phyloP scores from a whole-genome alignment of 768 basidiomycete genomes.

The Auriscalpium vulgare region DNA sequence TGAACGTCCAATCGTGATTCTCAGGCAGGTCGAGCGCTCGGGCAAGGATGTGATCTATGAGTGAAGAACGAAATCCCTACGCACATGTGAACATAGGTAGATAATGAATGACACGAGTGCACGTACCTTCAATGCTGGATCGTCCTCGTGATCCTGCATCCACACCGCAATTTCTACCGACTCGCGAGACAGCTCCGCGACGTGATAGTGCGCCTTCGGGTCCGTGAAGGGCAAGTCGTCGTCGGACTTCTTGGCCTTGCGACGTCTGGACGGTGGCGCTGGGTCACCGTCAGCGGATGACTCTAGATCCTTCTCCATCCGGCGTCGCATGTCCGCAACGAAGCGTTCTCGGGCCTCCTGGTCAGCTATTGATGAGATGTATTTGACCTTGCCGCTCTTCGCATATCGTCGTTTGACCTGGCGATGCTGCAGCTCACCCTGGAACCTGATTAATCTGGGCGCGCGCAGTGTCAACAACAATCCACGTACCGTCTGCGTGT shows the following conservation, averaged over 20 bases:
- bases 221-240: neutral
- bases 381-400: conserved; percentile 20
- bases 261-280: neutral
- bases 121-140: neutral
- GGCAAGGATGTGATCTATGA: conserved; percentile 24
- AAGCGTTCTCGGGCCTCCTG: neutral
- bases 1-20: conserved; percentile 20
- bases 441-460: neutral
- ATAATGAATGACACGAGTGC: neutral
- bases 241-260: neutral
- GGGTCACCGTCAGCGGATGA: too few relatives aligned
- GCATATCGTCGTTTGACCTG: conserved; percentile 7
- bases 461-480: conserved; percentile 6
- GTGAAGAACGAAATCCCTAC: conserved; percentile 23
- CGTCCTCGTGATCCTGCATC: neutral
- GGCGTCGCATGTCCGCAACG: neutral
- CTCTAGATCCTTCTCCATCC: neutral
- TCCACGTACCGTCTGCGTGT: neutral
- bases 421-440: conserved; percentile 1
- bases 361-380: neutral
- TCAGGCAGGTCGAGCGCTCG: conserved; percentile 18
- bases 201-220: neutral
- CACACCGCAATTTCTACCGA: neutral
- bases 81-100: neutral
- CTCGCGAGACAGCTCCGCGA: neutral